phyloP scores from a whole-genome alignment of 805 yeast species.

The Debaryomyces maramus region DNA sequence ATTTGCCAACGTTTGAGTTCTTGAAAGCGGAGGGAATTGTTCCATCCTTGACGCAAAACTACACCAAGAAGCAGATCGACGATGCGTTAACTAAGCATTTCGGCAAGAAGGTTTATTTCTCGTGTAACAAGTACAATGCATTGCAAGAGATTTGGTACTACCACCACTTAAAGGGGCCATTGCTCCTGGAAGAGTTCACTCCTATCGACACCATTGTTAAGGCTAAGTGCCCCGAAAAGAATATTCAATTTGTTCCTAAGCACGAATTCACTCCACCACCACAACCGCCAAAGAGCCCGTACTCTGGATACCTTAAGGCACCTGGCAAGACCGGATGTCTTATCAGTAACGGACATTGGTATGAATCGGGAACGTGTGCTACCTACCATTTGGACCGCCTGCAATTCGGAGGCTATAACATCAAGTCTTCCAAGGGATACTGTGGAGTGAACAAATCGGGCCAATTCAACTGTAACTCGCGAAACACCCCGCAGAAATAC shows the following conservation, averaged over 20 bases:
- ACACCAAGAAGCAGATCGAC: constrained; percentile 30
- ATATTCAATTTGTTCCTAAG: constrained; percentile 74
- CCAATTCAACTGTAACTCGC: constrained; percentile 21
- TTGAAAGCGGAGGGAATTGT: constrained; percentile 35
- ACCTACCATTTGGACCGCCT: constrained; percentile 58
- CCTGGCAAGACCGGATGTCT: constrained; percentile 67
- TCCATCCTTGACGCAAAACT: constrained; percentile 34
- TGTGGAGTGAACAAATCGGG: constrained; percentile 51
- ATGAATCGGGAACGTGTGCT: constrained; percentile 81
- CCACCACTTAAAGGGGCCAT: constrained; percentile 73
- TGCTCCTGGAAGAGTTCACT: constrained; percentile 58
- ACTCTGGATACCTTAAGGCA: constrained; percentile 43
- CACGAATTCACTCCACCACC: constrained; percentile 25
- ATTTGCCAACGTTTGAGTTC: constrained; percentile 37
- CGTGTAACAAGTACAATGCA: constrained; percentile 34
- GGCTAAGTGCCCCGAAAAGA: constrained; percentile 66
- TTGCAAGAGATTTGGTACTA: constrained; percentile 81
- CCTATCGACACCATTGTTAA: constrained; percentile 59
- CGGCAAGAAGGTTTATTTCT: constrained; percentile 36
- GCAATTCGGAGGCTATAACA: constrained; percentile 69
- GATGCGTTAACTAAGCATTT: constrained; percentile 32
- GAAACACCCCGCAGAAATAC: constrained; percentile 15
- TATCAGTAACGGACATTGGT: constrained; percentile 86
- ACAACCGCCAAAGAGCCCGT: constrained; percentile 23
- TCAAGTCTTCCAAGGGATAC: constrained; percentile 70